Evolutionary conservation across 2,329 filamentous ascomycete species (phyloP).

Genomic region (Botrytis porri): DNA sequence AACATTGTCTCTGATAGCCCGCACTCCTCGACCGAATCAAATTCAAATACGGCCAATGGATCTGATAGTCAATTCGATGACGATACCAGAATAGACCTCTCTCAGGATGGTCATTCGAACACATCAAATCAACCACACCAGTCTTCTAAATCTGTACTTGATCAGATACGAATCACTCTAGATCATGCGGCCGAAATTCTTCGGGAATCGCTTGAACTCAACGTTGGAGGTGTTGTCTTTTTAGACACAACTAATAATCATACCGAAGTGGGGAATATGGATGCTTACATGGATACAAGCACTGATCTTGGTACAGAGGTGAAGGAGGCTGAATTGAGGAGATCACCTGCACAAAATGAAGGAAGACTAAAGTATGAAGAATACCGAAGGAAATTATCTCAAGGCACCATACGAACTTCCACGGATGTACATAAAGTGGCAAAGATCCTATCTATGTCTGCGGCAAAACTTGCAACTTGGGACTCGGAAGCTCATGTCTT

Average conservation of each 20-base stretch:
- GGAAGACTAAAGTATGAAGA: background rate
- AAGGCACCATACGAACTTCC: slow-evolving; percentile 24
- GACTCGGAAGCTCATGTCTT: slow-evolving; percentile 26
- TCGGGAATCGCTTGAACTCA: slow-evolving; percentile 34
- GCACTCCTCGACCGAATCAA: background rate
- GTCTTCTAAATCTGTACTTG: slow-evolving; percentile 26
- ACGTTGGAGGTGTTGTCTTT: slow-evolving; percentile 34
- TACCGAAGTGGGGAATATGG: slow-evolving; percentile 22
- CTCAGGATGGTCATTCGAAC: background rate
- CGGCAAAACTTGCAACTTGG: slow-evolving; percentile 27
- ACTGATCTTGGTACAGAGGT: slow-evolving; percentile 24
- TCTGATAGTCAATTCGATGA: too few species aligned
- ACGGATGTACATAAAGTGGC: slow-evolving; percentile 28
- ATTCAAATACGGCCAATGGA: background rate
- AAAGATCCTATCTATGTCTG: slow-evolving; percentile 33
- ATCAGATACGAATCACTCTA: slow-evolving; percentile 33
- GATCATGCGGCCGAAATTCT: slow-evolving; percentile 35
- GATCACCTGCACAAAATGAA: background rate
- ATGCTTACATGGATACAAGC: slow-evolving; percentile 21
- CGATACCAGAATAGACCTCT: background rate
- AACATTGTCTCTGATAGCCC: background rate
- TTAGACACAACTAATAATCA: slow-evolving; percentile 32
- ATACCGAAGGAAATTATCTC: slow-evolving; percentile 20
- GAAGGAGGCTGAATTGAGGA: slow-evolving; percentile 15
- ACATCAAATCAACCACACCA: background rate